Evolutionary conservation across 169 alveolate species (phyloP).

Genomic region (Toxoplasma gondii): DNA sequence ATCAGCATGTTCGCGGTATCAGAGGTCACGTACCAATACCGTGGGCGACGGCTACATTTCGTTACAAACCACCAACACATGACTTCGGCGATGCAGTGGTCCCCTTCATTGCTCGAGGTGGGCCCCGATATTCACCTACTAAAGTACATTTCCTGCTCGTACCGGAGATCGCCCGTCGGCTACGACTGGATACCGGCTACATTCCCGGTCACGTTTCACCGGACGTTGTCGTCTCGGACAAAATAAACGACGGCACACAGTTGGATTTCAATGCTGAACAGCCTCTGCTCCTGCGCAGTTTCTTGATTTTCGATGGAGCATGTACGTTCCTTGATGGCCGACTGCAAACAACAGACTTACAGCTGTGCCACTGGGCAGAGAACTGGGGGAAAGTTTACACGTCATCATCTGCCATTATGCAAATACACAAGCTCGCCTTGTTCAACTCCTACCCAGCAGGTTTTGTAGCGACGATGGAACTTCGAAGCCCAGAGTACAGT

Average conservation of each 20-base stretch:
- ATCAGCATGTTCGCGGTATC: background rate
- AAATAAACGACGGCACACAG: background rate
- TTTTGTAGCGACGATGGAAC: background rate
- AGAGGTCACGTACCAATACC: constrained; percentile 1
- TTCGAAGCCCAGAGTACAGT: constrained; percentile 25
- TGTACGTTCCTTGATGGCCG: constrained; percentile 27
- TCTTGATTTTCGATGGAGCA: background rate
- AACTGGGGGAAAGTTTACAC: background rate
- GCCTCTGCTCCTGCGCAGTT: constrained; percentile 3
- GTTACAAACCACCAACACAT: background rate
- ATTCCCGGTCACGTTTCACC: background rate
- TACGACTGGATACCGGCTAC: background rate
- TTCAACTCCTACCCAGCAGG: background rate
- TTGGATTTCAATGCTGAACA: background rate
- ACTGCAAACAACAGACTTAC: background rate
- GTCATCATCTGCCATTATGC: constrained; percentile 15
- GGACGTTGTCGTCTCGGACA: background rate
- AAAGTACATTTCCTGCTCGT: background rate
- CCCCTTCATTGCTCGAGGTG: background rate
- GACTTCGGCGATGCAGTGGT: background rate
- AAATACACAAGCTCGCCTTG: background rate
- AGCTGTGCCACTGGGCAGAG: constrained; percentile 27
- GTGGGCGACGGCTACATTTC: background rate
- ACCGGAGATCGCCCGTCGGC: background rate
- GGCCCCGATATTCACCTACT: background rate